Evolutionary conservation across 176 grass and related monocot species (phyloP).

Genomic region (Juncus inflexus): DNA sequence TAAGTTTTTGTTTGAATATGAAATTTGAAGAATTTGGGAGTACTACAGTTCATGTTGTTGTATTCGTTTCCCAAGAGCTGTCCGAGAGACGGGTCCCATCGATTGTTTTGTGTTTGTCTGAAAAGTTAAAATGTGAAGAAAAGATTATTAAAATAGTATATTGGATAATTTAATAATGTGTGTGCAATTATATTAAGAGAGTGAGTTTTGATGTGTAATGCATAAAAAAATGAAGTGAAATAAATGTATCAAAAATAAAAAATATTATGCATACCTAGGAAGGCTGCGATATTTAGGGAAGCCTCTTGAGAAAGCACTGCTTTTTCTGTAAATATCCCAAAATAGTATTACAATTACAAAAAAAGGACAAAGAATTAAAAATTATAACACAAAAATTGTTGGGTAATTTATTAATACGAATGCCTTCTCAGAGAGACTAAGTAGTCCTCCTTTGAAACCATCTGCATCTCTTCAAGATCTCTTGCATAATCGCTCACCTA

Average conservation of each 20-base stretch:
- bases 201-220: constrained; percentile 2
- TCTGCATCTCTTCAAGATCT: constrained; percentile 99
- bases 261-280: constrained; percentile 50
- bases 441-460: constrained; percentile 97
- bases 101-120: constrained; percentile 79
- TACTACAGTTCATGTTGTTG: constrained; percentile 54
- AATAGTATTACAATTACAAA: constrained; percentile 34
- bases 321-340: constrained; percentile 69
- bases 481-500: constrained; percentile 96
- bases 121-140: constrained; percentile 19
- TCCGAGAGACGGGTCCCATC: constrained; percentile 86
- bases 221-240: constrained; percentile 7
- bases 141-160: constrained; percentile 18
- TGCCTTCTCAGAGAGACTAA: constrained; percentile 97
- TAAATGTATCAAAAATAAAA: background rate
- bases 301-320: constrained; percentile 91
- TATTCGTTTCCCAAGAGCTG: constrained; percentile 66
- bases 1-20: constrained; percentile 3
- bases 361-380: constrained; percentile 25
- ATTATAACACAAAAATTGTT: constrained; percentile 15
- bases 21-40: constrained; percentile 35
- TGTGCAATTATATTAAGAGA: too few species aligned
- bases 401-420: constrained; percentile 20
- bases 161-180: background rate
- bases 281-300: constrained; percentile 92